Base-by-base conservation (phyloP, 768 basidiomycete genomes). In the Pleurotus tuoliensis region DNA sequence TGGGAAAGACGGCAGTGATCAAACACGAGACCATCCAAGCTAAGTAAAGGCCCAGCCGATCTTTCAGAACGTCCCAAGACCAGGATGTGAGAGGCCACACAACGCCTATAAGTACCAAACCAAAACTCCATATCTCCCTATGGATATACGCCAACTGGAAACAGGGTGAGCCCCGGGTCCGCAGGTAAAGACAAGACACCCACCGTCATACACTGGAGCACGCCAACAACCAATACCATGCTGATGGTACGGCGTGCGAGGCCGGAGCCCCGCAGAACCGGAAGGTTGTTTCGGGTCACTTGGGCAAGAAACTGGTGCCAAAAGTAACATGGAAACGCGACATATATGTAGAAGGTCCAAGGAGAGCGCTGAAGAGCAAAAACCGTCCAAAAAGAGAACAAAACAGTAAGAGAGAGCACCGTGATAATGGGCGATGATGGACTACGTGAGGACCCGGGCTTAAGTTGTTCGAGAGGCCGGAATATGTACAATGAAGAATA, bases 311-410 rank as follows among this genome's bases (percentile, higher is more conserved):
- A 82, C 53, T 79, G 81, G 30, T 76, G 75, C 89, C 89, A 91
- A 67, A 93, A 93, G 70, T 83, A 92, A 30, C 81, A 77, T 0
- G 92, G 90, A 59, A 92, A 92, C 3, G 78, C 66, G 37, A 85
- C 77, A 63, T 94, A 94, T 41, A 90, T 56, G 64, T 88, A 92
- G 63, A 90, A 89, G 3, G 83, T 83, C 79, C 77, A 81, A 0
- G 90, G 87, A 0, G 85, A 82, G 20, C 67, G 72, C 63, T 92
- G 88, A n/a, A 84, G 43, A 39, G 73, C 74, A 64, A 92, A 90
- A 9, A 79, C 63, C 0, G 51, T 56, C 73, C 79, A 83, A 53
- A 79, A 82, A 1, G 64, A 67, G 7, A 70, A 22, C 5, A 80
- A 43, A 3, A 62, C 48, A 47, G 62, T 16, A 37, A 59, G 58